Base-by-base conservation (phyloP, 768 basidiomycete genomes). In the Suillus discolor region DNA sequence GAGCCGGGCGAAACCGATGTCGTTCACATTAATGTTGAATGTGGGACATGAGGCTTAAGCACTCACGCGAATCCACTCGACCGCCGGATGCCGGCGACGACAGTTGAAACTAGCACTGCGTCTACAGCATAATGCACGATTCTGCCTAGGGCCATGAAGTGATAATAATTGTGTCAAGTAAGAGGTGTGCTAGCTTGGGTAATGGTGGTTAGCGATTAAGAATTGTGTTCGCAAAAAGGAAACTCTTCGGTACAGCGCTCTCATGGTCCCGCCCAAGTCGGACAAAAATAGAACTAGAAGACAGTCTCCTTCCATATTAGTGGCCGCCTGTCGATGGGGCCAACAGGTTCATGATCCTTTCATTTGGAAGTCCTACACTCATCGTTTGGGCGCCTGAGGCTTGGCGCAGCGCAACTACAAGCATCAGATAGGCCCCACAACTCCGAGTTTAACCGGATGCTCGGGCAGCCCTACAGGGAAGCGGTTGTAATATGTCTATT, bases 21-120 rank as follows among this genome's bases (percentile, higher is more conserved):
- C 54, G 61, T 39, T n/a, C 57, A 31, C 41, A 49, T 57, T 39
- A 49, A 42, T 23, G 7, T 51, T 49, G 51, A 15, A 38, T 61
- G 20, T 6, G 36, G 54, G 57, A 57, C 67, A 62, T 47, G 69
- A 57, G 61, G 42, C 45, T 60, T 31, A 53, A 38, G 60, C 39
- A 89, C 95, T 78, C 74, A 97, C 96, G 85, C 79, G 80, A 94
- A 95, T 42, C 96, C 96, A 66, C 91, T 96, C 20, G 94, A 90
- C 66, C 93, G 88, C 75, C 89, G 89, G 66, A 99, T 89, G 38
- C 97, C 97, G 45, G 97, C 97, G 47, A 96, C 78, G 8, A 98
- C 85, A 15, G 97, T 94, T 18, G 96, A 96, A 44, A 98, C 70
- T 41, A 98, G 82, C 61, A 93, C 85, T 16, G 90, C 92, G 74